phyloP scores from a whole-genome alignment of 805 yeast genomes.

The Saccharomycodes ludwigii region DNA sequence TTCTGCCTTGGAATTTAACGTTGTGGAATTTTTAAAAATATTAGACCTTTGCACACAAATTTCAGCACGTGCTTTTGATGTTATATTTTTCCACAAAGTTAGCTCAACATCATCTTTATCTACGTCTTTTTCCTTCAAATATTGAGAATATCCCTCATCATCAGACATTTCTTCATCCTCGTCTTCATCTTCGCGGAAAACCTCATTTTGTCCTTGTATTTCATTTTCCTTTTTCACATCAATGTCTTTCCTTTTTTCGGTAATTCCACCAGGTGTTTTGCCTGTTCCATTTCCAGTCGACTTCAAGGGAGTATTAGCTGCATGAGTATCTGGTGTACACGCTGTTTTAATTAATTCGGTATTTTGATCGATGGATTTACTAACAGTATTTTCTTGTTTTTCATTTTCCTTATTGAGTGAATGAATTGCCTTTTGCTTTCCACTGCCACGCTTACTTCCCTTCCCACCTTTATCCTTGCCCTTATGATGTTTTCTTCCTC shows the following conservation, averaged over 20 bases:
- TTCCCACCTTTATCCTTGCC: conserved; percentile 6
- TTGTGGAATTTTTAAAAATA: conserved; percentile 45
- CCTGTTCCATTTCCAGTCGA: conserved; percentile 24
- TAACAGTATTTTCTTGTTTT: too few relatives aligned
- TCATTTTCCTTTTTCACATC: conserved; percentile 18
- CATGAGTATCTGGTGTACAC: conserved; percentile 26
- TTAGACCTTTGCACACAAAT: conserved; percentile 57
- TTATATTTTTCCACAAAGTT: conserved; percentile 73
- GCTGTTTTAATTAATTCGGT: too few relatives aligned
- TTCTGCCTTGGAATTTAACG: conserved; percentile 53
- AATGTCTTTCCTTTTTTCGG: not conserved
- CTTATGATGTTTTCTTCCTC: conserved; percentile 9
- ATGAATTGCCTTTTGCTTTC: too few relatives aligned
- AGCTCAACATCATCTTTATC: conserved; percentile 60
- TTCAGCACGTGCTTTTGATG: conserved; percentile 68
- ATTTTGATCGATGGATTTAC: too few relatives aligned
- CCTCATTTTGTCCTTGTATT: conserved; percentile 21
- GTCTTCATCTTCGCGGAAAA: conserved; percentile 13
- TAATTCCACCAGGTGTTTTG: conserved; percentile 5
- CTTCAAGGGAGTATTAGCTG: too few relatives aligned
- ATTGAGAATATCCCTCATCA: conserved; percentile 13
- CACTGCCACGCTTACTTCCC: too few relatives aligned
- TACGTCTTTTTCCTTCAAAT: conserved; percentile 40
- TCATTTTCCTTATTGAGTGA: too few relatives aligned
- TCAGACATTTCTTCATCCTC: conserved; percentile 13